Evolutionary conservation across 192 early-diverging fungal genomes (phyloP).

Genomic region (Backusella macrospora): DNA sequence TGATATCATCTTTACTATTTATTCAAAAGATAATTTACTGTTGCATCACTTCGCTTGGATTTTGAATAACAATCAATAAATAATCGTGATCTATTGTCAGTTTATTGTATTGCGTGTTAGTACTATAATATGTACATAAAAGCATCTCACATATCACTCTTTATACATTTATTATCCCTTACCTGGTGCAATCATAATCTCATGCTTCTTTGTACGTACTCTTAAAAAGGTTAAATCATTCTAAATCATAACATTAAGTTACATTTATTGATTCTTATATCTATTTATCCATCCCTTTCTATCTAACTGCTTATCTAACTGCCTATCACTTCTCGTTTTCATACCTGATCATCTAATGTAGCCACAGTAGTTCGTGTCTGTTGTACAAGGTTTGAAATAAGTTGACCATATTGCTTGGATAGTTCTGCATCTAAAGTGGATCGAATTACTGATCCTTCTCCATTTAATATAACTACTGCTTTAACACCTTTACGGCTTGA

Average conservation of each 20-base stretch:
- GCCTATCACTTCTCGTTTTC: not conserved
- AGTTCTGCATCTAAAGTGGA: conserved; percentile 84
- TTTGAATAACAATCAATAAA: conserved; percentile 81
- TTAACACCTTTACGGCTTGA: conserved; percentile 90
- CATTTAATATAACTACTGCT: conserved; percentile 89
- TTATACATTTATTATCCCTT: conserved; percentile 8
- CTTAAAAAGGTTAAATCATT: conserved; percentile 95
- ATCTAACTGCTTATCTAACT: no score
- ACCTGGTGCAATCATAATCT: conserved; percentile 96
- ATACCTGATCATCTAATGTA: conserved; percentile 84
- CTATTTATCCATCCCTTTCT: not conserved
- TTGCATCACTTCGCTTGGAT: conserved; percentile 50
- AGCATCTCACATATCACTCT: not conserved
- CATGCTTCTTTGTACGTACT: conserved; percentile 92
- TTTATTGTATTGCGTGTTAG: not conserved
- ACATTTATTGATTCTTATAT: not conserved
- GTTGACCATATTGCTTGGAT: conserved; percentile 79
- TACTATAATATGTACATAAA: not conserved
- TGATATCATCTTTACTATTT: not conserved
- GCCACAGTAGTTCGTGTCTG: conserved; percentile 75
- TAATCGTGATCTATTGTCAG: conserved; percentile 74
- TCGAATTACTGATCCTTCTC: conserved; percentile 87
- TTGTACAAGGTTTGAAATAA: conserved; percentile 81
- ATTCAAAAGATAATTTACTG: not conserved
- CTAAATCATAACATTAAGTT: conserved; percentile 39